phyloP scores from a whole-genome alignment of 73 alveolate species.

The Tetrahymena borealis region DNA sequence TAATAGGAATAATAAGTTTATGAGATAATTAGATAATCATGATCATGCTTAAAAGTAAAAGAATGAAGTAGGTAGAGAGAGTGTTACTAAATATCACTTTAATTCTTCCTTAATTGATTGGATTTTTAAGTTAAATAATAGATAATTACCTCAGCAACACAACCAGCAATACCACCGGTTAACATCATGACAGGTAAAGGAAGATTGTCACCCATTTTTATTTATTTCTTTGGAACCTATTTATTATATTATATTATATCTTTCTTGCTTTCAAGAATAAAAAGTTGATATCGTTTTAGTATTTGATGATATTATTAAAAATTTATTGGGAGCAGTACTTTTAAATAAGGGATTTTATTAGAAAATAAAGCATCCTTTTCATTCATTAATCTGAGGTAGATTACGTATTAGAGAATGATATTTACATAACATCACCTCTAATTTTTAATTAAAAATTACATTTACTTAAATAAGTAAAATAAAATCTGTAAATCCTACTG shows the following conservation, averaged over 20 bases:
- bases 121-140: too few relatives aligned
- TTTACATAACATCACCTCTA: neutral
- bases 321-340: neutral
- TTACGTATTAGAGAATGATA: neutral
- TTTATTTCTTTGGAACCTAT: neutral
- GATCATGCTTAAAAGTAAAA: too few relatives aligned
- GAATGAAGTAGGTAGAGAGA: neutral
- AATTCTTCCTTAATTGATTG: neutral
- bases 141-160: constrained; percentile 30
- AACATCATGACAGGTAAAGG: constrained; percentile 39
- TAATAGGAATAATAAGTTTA: neutral
- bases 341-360: neutral
- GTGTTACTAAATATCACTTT: neutral
- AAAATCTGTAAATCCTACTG: too few relatives aligned
- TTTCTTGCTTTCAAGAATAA: neutral
- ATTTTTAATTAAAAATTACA: neutral
- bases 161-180: constrained; percentile 45
- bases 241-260: neutral
- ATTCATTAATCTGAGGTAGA: neutral
- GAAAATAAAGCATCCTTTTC: neutral
- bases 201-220: constrained; percentile 13
- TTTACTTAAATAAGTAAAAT: too few relatives aligned
- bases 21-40: too few relatives aligned
- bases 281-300: neutral
- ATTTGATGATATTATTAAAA: neutral